These are phyloP conservation scores for Pyronema domesticum DNA, from an alignment of 495 filamentous ascomycete species.

Conservation along the genomic window DNA sequence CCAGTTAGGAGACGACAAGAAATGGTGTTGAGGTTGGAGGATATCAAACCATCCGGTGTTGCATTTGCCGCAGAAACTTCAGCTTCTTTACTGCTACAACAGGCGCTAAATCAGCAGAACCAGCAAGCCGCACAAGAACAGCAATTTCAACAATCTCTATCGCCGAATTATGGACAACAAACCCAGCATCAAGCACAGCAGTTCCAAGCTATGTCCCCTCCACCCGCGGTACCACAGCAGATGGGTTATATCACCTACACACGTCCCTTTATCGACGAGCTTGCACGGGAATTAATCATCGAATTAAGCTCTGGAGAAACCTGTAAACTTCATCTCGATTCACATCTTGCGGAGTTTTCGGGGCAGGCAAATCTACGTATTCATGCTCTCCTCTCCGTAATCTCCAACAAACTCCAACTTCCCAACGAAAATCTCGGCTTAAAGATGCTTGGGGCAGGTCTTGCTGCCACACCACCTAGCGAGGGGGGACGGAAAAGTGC, in stretches of 20 bases:
- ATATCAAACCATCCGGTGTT: conserved; percentile 71
- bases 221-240: not conserved
- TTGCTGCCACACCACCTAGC: conserved; percentile 36
- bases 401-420: conserved; percentile 63
- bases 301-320: conserved; percentile 51
- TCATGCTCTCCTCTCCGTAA: conserved; percentile 53
- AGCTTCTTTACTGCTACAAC: not conserved
- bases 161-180: no score
- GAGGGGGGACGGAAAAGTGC: conserved; percentile 44
- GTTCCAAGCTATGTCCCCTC: not conserved
- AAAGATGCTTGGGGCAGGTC: conserved; percentile 40
- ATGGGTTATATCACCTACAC: conserved; percentile 52
- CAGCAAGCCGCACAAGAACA: conserved; percentile 10
- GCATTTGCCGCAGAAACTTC: conserved; percentile 36
- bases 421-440: conserved; percentile 44
- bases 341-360: conserved; percentile 51
- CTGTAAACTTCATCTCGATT: conserved; percentile 41
- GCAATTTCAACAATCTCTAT: no score
- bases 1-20: conserved; percentile 46
- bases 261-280: conserved; percentile 66
- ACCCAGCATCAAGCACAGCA: not conserved
- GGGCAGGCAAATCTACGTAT: conserved; percentile 49
- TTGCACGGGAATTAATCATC: conserved; percentile 52
- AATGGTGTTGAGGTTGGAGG: conserved; percentile 65
- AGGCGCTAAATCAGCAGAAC: no score